A percentile compares a stretch with the other conserved stretches of the same genome.
Evolutionary conservation across 2,329 filamentous ascomycete genomes (phyloP).

Genomic region (Tolypocladium ophioglossoides): DNA sequence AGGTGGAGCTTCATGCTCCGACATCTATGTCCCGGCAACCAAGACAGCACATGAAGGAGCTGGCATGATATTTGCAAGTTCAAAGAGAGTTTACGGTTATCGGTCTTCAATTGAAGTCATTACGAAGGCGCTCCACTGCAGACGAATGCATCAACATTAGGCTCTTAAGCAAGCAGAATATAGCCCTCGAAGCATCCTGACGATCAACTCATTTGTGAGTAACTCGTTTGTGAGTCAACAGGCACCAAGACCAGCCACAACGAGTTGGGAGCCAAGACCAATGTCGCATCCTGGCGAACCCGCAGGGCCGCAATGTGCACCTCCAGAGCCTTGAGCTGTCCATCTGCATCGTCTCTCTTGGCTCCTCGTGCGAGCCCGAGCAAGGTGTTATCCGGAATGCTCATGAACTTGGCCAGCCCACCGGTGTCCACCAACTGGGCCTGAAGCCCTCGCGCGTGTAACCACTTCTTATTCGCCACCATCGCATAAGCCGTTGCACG

Average conservation of each 20-base stretch:
- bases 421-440: slow-evolving; percentile 24
- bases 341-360: slow-evolving; percentile 8
- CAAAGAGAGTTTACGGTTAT: too few species aligned
- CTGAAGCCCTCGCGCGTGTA: slow-evolving; percentile 25
- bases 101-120: too few species aligned
- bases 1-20: too few species aligned
- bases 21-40: too few species aligned
- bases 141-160: too few species aligned
- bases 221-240: background rate
- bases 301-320: slow-evolving; percentile 18
- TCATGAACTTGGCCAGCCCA: slow-evolving; percentile 16
- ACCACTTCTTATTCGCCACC: slow-evolving; percentile 33
- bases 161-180: too few species aligned
- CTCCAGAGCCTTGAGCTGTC: slow-evolving; percentile 14
- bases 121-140: too few species aligned
- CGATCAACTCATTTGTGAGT: too few species aligned
- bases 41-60: too few species aligned
- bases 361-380: slow-evolving; percentile 23
- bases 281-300: slow-evolving; percentile 10
- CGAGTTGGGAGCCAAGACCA: slow-evolving; percentile 16
- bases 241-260: slow-evolving; percentile 25
- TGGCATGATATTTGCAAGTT: too few species aligned
- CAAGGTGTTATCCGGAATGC: slow-evolving; percentile 24
- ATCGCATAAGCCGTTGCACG: slow-evolving; percentile 29
- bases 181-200: too few species aligned